phyloP scores from a whole-genome alignment of 2,329 filamentous ascomycete genomes.

The Apiospora malaysiana region DNA sequence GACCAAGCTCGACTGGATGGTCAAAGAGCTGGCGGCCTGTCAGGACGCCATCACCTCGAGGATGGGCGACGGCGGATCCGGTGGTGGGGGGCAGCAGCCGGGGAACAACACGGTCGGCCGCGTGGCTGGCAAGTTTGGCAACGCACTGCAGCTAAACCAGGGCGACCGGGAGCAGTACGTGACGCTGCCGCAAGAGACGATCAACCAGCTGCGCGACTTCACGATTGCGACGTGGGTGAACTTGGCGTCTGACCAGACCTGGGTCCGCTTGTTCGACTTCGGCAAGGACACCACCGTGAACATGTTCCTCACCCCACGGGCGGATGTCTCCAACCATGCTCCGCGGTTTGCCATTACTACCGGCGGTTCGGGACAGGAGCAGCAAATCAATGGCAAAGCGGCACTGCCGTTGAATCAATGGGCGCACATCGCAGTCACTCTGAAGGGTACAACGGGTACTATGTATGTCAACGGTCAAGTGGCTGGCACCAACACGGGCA shows the following conservation, averaged over 20 bases:
- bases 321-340: constrained; percentile 20
- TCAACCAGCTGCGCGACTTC: constrained; percentile 32
- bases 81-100: constrained; percentile 4
- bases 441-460: constrained; percentile 25
- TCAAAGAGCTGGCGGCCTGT: constrained; percentile 37
- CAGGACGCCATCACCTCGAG: constrained; percentile 40
- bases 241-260: constrained; percentile 24
- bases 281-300: constrained; percentile 28
- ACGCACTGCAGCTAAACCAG: constrained; percentile 26
- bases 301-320: constrained; percentile 31
- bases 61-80: constrained; percentile 28
- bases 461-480: constrained; percentile 30
- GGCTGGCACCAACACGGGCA: constrained; percentile 27
- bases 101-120: constrained; percentile 24
- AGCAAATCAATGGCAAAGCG: constrained; percentile 28
- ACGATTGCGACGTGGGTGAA: constrained; percentile 32
- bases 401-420: constrained; percentile 27
- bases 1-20: constrained; percentile 42
- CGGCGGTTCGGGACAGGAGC: constrained; percentile 27
- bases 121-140: constrained; percentile 30
- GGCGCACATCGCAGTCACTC: constrained; percentile 31
- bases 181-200: constrained; percentile 30
- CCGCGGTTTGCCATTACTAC: constrained; percentile 32
- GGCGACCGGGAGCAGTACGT: constrained; percentile 27
- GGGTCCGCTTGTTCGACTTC: constrained; percentile 32